phyloP scores from a whole-genome alignment of 345 rosid species.

The Pelargonium nanum region DNA sequence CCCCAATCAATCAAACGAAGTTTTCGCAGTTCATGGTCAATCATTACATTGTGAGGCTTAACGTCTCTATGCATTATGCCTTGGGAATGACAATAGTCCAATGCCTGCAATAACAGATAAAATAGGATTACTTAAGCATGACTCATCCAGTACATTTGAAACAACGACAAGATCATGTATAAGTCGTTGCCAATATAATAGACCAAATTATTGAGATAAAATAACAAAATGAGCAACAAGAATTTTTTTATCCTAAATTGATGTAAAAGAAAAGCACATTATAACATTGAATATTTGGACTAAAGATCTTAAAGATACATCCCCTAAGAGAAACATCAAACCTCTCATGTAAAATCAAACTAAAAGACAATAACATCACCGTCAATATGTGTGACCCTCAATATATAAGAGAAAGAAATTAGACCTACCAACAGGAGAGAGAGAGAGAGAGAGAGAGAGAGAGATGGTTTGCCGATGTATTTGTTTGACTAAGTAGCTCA shows the following conservation, averaged over 20 bases:
- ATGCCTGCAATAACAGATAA: slow-evolving; percentile 36
- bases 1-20: slow-evolving; percentile 87
- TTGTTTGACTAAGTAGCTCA: neutral
- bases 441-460: neutral
- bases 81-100: slow-evolving; percentile 84
- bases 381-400: neutral
- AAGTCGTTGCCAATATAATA: too few relatives aligned
- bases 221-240: too few relatives aligned
- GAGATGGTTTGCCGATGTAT: neutral
- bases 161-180: too few relatives aligned
- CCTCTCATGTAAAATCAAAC: neutral
- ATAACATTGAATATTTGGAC: neutral
- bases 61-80: slow-evolving; percentile 89
- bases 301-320: neutral
- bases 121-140: too few relatives aligned
- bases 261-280: neutral
- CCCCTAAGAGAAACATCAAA: neutral
- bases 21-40: slow-evolving; percentile 69
- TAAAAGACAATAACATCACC: neutral
- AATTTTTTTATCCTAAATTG: neutral
- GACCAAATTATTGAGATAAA: too few relatives aligned
- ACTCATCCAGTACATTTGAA: neutral
- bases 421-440: too few relatives aligned
- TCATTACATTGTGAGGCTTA: slow-evolving; percentile 87
- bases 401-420: neutral